Evolutionary conservation across 345 rosid genomes (phyloP), one percentile per base, ranked within the genome.

Genomic region (Clarkia xantiana): DNA sequence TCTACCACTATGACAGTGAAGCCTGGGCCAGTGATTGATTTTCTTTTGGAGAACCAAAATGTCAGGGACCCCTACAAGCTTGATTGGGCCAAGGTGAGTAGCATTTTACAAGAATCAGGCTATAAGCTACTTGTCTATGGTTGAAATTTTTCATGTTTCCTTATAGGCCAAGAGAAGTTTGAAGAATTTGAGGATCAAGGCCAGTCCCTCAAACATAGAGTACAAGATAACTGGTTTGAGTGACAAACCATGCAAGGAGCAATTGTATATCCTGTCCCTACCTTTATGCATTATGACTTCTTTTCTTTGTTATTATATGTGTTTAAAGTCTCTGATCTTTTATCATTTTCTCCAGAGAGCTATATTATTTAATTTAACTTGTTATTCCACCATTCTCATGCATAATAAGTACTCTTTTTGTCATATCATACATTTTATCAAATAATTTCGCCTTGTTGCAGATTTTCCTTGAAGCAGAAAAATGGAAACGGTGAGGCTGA

Each of bases 1-100:
- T 85, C 97, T 6, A 90, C 97, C 0, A 86, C 94, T 12, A 83
- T 83, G 94, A 86, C 83, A 52, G 71, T 90, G 49, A 75, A 70
- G 62, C 86, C 94, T 51, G 94, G 94, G 48, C 86, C 88, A 2
- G 70, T 90, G 6, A 61, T 90, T 11, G 97, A 90, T 64, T 81
- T 90, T 53, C 51, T 86, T 11, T 62, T 83, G 54, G 68, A 65
- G 2, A 90, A 90, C 59, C 94, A 86, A 58, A 65, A 69, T 43
- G 95, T 55, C 1, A 76, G 54, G 51, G 97, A 90, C 58, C 91
- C 91, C 0, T 72, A 23, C 53, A 18, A 52, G 6, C 47, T 86
- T 44, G 94, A 90, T 58, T 90, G 95, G 97, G 40, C 69, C 22
- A 90, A 82, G 91, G 97, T 86, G 11, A 55, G 63, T 67, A 10